Evolutionary conservation across 1,284 basidiomycete species (phyloP).

Genomic region (Pseudozyma sp.): DNA sequence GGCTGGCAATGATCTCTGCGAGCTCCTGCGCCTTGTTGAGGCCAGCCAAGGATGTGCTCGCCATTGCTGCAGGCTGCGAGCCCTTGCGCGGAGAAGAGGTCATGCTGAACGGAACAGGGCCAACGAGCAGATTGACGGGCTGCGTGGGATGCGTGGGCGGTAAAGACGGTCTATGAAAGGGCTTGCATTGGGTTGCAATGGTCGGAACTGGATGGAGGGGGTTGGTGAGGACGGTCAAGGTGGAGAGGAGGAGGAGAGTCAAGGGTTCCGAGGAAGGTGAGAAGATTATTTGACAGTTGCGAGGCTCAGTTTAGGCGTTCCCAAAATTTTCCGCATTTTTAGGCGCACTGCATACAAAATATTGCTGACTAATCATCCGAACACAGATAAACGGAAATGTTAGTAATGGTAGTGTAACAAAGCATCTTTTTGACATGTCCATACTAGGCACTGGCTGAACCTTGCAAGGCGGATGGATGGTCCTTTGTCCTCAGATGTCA

Average conservation of each 20-base stretch:
- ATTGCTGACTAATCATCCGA: constrained; percentile 25
- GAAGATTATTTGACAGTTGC: constrained; percentile 9
- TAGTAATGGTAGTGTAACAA: too few species aligned
- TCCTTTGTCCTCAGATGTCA: too few species aligned
- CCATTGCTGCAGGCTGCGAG: constrained; percentile 1
- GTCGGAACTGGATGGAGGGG: too few species aligned
- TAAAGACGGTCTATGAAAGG: not conserved
- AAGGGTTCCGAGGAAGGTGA: constrained; percentile 3
- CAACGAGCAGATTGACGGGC: not conserved
- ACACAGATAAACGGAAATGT: too few species aligned
- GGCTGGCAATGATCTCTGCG: constrained; percentile 39
- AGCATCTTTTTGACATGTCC: not conserved
- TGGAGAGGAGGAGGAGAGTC: not conserved
- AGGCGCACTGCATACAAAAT: constrained; percentile 5
- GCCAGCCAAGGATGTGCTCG: constrained; percentile 13
- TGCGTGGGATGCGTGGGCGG: not conserved
- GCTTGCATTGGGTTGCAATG: not conserved
- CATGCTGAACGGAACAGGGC: constrained; percentile 13
- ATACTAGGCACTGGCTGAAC: too few species aligned
- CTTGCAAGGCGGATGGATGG: too few species aligned
- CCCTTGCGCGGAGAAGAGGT: constrained; percentile 25
- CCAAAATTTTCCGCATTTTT: constrained; percentile 42
- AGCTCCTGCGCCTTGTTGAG: constrained; percentile 36
- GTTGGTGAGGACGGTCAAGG: too few species aligned
- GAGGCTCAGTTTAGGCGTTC: constrained; percentile 21